These are phyloP conservation scores for Polyporus arcularius DNA, from an alignment of 768 basidiomycete species.

Conservation along the genomic window DNA sequence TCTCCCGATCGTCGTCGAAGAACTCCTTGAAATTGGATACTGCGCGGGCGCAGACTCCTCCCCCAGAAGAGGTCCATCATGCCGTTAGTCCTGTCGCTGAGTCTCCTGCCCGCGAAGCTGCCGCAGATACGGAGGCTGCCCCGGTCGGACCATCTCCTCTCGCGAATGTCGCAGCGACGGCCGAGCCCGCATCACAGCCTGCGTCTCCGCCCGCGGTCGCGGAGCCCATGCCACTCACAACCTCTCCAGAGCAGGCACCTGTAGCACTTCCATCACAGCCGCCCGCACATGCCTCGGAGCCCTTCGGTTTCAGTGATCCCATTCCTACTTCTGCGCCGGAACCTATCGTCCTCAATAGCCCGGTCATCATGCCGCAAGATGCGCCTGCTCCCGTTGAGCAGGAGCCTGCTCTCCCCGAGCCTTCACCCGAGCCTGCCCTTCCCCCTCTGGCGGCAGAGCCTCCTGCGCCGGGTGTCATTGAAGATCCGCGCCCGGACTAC, in stretches of 20 bases:
- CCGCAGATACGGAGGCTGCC: slow-evolving; percentile 31
- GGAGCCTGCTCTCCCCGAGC: background rate
- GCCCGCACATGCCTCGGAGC: slow-evolving; percentile 6
- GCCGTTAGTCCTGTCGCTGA: slow-evolving; percentile 70
- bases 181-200: slow-evolving; percentile 14
- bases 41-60: slow-evolving; percentile 28
- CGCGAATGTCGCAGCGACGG: slow-evolving; percentile 7
- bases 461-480: slow-evolving; percentile 1
- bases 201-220: slow-evolving; percentile 1
- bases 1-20: slow-evolving; percentile 25
- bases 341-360: background rate
- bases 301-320: slow-evolving; percentile 18
- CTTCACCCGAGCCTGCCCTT: slow-evolving; percentile 8
- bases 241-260: slow-evolving; percentile 11
- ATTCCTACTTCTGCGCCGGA: slow-evolving; percentile 7
- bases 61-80: slow-evolving; percentile 20
- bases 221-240: background rate
- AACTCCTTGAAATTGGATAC: slow-evolving; percentile 34
- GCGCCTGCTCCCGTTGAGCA: background rate
- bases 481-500: slow-evolving; percentile 23
- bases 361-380: slow-evolving; percentile 2
- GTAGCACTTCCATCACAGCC: background rate
- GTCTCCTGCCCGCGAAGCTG: slow-evolving; percentile 62
- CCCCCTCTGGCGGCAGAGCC: background rate
- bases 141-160: slow-evolving; percentile 29